phyloP scores from a whole-genome alignment of 2,329 filamentous ascomycete species.

The Trichoderma koningii region DNA sequence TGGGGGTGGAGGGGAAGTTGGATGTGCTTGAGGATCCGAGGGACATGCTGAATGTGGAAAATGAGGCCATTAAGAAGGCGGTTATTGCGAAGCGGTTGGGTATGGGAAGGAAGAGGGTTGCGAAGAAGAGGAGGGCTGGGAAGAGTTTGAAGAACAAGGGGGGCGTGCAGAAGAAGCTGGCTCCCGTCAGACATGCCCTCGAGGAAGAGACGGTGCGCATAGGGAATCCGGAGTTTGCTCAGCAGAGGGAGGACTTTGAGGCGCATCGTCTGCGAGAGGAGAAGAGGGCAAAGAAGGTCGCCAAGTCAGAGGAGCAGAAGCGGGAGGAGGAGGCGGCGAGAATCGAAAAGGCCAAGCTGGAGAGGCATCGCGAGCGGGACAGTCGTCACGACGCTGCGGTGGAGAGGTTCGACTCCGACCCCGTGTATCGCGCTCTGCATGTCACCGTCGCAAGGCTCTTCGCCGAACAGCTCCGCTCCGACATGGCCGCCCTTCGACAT shows the following conservation, averaged over 20 bases:
- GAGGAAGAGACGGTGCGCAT: not conserved
- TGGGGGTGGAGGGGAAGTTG: constrained; percentile 53
- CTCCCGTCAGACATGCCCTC: not conserved
- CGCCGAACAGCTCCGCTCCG: constrained; percentile 54
- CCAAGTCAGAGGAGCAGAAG: not conserved
- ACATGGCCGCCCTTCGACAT: constrained; percentile 47
- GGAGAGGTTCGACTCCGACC: constrained; percentile 45
- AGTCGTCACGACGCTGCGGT: constrained; percentile 46
- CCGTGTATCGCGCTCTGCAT: constrained; percentile 55
- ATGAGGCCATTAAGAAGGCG: constrained; percentile 30
- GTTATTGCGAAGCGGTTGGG: not conserved
- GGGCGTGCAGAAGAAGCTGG: not conserved
- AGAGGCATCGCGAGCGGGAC: constrained; percentile 36
- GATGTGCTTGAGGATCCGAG: constrained; percentile 44
- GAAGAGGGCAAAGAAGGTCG: not conserved
- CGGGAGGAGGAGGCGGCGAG: constrained; percentile 9
- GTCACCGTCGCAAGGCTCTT: constrained; percentile 58
- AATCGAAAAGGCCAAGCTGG: constrained; percentile 29
- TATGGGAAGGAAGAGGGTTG: not conserved
- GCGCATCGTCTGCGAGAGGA: not conserved
- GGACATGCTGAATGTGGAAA: constrained; percentile 46
- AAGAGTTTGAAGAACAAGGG: not conserved
- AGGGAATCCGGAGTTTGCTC: not conserved
- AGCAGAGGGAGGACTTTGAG: not conserved
- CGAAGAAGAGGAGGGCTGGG: not conserved